Evolutionary conservation across 2,329 filamentous ascomycete species (phyloP), one percentile per base, ranked within the genome.

Genomic region (Pezicula rhizophila): DNA sequence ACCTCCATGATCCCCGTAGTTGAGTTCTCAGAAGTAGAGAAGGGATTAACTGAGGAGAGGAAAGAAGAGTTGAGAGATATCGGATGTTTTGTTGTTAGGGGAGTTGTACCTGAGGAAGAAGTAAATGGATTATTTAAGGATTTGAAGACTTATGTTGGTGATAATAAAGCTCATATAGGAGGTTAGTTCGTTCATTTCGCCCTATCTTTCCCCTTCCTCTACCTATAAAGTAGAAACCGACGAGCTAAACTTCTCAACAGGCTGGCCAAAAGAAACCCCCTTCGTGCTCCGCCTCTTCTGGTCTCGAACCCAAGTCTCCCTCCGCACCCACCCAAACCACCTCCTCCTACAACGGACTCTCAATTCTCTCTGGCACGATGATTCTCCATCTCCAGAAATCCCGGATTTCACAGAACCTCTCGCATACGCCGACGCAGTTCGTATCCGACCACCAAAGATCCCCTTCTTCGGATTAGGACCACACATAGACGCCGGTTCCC

Each of bases 401-500:
- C 63, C 58, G 1, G 55, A 65, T 3, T 51, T 42, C 18, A 26
- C 47, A 11, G 67, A 69, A 1, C 70, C 69, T 0, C 51, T 72
- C 33, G 59, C 64, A 2, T 73, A 71, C 51, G 58, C 62, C n/a
- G 69, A 73, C 46, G 67, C 58, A 4, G 53, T 68, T 2, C 67
- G 70, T 12, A 65, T 68, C 48, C 63, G 70, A 8, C 61, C 66
- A 4, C 67, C 68, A 5, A 60, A 64, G 17, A 62, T 68, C 26
- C 53, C 57, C 1, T 73, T 72, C 50, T 62, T 64, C 8, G 68
- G 70, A 6, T 60, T 72, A 1, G 69, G 70, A 2, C 70, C 70
- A 20, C 70, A 72, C 48, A 70, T 73, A 38, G 70, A 73, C 52
- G 70, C 68, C 1, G 69, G 70, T 17, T 69, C 66, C 49, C 59